A percentile compares a stretch with the other conserved stretches of the same genome.
These are phyloP conservation scores for Penicillium griseofulvum DNA, from an alignment of 2,329 filamentous ascomycete species.

Conservation along the genomic window DNA sequence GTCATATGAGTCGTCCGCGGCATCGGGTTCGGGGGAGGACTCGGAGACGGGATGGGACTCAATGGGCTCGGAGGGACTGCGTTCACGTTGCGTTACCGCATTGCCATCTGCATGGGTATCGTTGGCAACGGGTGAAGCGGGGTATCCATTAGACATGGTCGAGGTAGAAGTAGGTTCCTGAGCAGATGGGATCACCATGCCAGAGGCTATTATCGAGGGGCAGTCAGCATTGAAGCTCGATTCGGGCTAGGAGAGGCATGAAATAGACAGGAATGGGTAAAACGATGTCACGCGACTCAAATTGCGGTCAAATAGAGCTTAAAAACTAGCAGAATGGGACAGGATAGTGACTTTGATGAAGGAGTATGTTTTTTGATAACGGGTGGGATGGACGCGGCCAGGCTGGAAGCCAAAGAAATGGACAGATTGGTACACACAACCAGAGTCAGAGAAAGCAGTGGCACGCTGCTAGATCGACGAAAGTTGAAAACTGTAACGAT, in stretches of 20 bases:
- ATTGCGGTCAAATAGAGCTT: constrained; percentile 25
- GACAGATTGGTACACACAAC: constrained; percentile 21
- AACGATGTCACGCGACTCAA: constrained; percentile 37
- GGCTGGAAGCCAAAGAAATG: constrained; percentile 25
- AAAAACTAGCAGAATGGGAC: constrained; percentile 22
- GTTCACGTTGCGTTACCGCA: constrained; percentile 59
- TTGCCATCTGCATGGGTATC: constrained; percentile 34
- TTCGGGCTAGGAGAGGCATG: constrained; percentile 15
- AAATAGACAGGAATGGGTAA: constrained; percentile 23
- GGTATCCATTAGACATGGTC: constrained; percentile 37
- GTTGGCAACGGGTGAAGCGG: constrained; percentile 26
- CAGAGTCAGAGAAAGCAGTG: constrained; percentile 18
- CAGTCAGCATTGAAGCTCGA: constrained; percentile 45
- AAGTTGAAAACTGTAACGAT: constrained; percentile 17
- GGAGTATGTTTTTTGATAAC: constrained; percentile 38
- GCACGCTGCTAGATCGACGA: constrained; percentile 16
- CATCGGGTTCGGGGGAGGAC: constrained; percentile 43
- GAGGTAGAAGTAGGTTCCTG: constrained; percentile 35
- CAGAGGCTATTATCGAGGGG: constrained; percentile 39
- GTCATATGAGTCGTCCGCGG: constrained; percentile 41
- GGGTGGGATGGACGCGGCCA: constrained; percentile 35
- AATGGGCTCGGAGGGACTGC: constrained; percentile 71
- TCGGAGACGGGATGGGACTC: constrained; percentile 55
- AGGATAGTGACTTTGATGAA: constrained; percentile 37
- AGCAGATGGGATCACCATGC: constrained; percentile 47